Evolutionary conservation across 192 early-diverging fungal species (phyloP).

Genomic region (Funneliformis geosporum): DNA sequence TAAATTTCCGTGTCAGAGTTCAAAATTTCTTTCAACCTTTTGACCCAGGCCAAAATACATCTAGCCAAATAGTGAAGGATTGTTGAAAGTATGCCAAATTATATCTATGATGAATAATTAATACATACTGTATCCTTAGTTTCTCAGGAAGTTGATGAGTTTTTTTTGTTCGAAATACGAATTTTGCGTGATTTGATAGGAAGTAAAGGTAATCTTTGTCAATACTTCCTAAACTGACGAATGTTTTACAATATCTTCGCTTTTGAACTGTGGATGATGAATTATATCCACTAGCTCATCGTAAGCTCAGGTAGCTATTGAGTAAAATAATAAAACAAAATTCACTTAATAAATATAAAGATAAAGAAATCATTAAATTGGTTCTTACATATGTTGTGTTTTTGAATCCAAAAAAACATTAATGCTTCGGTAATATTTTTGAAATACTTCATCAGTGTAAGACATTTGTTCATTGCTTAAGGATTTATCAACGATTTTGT

Average conservation of each 20-base stretch:
- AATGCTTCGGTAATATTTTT: not conserved
- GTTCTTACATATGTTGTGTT: not conserved
- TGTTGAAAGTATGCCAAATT: not conserved
- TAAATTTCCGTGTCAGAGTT: not conserved
- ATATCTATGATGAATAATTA: not conserved
- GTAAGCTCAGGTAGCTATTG: not conserved
- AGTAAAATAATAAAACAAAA: not conserved
- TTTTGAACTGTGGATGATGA: not conserved
- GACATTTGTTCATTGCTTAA: not conserved
- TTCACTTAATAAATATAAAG: not conserved
- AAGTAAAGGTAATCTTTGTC: not conserved
- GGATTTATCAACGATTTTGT: not conserved
- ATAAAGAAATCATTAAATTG: not conserved
- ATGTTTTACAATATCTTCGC: not conserved
- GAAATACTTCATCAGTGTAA: not conserved
- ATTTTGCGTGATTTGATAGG: not conserved
- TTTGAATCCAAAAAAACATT: not conserved
- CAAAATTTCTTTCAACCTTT: not conserved
- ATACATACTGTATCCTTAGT: not conserved
- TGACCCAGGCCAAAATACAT: not conserved
- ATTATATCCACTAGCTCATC: not conserved
- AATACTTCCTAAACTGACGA: not conserved
- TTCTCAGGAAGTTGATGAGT: not conserved
- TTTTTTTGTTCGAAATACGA: not conserved
- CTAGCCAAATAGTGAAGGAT: not conserved